Evolutionary conservation across 78 protist species (phyloP), one percentile per base, ranked within the genome.

Genomic region (Dictyostelium brefeldianum): DNA sequence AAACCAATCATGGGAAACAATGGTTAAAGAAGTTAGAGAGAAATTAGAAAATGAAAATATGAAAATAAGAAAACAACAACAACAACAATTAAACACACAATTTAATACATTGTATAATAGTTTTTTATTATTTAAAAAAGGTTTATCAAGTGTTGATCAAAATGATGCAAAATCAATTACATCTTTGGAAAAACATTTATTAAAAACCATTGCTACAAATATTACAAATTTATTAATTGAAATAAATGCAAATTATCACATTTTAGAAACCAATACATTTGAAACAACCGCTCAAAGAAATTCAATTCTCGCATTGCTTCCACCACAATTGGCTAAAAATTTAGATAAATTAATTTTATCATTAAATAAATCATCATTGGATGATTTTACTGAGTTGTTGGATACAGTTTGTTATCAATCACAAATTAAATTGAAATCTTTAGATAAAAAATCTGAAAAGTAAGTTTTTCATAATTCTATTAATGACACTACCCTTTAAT

Each of bases 391-490:
- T 9, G 95, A 91, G 25, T 51, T 62, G 50, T 29, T 91, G n/a
- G 90, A 91, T 18, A 50, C 70, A 15, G 75, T 56, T 54, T 29
- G 79, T 43, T 29, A 41, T 7, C 83, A 70, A 67, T 81, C 80
- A 17, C 92, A 91, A 79, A 65, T 91, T n/a, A 85, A 91, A 64
- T 54, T 91, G 25, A 91, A 83, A 74, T 17, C 74, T 46, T 57
- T 91, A 8, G 95, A 91, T 78, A 91, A 91, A 69, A 91, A 91
- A 56, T 57, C 77, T 17, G 95, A 91, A 69, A 90, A 80, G 75
- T 67, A 67, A 56, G 75, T 69, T n/a, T n/a, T n/a, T n/a, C n/a
- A n/a, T n/a, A n/a, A n/a, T n/a, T n/a, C n/a, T n/a, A n/a, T n/a
- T n/a, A n/a, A n/a, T n/a, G n/a, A n/a, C n/a, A n/a, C n/a, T n/a